Evolutionary conservation across 2,329 filamentous ascomycete species (phyloP), one percentile per base, ranked within the genome.

Genomic region (Aphanoascus verrucosus): DNA sequence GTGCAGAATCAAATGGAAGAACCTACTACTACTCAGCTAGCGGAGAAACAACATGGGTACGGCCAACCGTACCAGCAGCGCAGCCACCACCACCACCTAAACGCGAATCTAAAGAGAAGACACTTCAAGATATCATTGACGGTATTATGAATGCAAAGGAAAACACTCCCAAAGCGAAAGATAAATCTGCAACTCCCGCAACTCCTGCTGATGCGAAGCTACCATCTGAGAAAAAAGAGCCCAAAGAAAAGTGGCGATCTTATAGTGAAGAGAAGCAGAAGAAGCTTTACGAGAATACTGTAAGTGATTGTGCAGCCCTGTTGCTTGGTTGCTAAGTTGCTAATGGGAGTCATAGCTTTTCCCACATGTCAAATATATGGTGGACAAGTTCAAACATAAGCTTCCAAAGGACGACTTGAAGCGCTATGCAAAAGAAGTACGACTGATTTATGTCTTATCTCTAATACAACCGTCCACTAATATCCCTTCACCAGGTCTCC

Each of bases 261-360:
- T 72, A 73, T 55, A 68, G 70, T 52, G 67, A 75, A 60, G 90
- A 96, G 59, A 96, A 96, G 71, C 88, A 93, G 70, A 94, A 89
- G 80, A 95, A 88, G 73, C 77, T 95, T 1, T 97, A 96, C 63
- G 90, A 96, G 68, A 90, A 90, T 65, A 94, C 89, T 49, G 88
- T 94, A 77, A 68, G 86, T 74, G 2, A 12, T 20, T 28, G n/a
- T 14, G 12, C 5, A 19, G 15, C 15, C 28, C 38, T 32, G 19
- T 15, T 19, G 2, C n/a, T n/a, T 17, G 1, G 17, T 19, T 19
- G 35, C 52, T 54, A 45, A 54, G 7, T 28, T 28, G 23, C 23
- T 28, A 4, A 28, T 7, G 23, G 12, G 17, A 7, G 12, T 7
- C 53, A 28, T 52, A 93, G 88, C 76, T 96, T 5, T 87, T 85